Conservation (phyloP, 345 rosid species). For the Corymbia maculata region DNA sequence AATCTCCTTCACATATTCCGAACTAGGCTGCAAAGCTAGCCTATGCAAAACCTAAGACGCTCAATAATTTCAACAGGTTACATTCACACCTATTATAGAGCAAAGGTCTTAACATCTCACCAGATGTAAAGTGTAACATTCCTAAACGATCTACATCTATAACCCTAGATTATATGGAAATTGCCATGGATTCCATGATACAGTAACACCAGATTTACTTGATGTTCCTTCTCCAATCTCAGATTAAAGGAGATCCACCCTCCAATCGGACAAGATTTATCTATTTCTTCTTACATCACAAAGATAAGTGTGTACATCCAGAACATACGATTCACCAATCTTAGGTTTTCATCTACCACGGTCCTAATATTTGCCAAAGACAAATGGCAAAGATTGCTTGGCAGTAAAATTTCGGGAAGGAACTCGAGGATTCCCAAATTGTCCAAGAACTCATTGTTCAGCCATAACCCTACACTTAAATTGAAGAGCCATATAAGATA, state of each 20-base stretch:
- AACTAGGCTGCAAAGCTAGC: background rate
- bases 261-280: background rate
- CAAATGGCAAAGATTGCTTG: conserved; percentile 77
- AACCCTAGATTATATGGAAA: background rate
- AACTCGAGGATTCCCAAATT: conserved; percentile 95
- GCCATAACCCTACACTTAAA: conserved; percentile 78
- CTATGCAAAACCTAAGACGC: background rate
- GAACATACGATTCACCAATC: conserved; percentile 41
- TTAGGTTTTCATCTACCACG: conserved; percentile 75
- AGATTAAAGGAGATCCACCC: background rate
- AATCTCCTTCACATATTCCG: background rate
- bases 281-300: background rate
- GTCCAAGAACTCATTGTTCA: conserved; percentile 70
- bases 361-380: conserved; percentile 88
- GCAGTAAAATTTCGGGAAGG: conserved; percentile 87
- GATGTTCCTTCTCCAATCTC: background rate
- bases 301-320: background rate
- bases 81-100: background rate
- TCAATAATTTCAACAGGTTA: background rate
- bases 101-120: background rate
- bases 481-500: conserved; percentile 23
- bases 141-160: background rate
- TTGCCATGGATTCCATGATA: background rate
- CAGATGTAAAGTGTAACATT: background rate
- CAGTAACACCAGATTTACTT: background rate